phyloP scores from a whole-genome alignment of 768 basidiomycete genomes.

The Psilocybe sp. region DNA sequence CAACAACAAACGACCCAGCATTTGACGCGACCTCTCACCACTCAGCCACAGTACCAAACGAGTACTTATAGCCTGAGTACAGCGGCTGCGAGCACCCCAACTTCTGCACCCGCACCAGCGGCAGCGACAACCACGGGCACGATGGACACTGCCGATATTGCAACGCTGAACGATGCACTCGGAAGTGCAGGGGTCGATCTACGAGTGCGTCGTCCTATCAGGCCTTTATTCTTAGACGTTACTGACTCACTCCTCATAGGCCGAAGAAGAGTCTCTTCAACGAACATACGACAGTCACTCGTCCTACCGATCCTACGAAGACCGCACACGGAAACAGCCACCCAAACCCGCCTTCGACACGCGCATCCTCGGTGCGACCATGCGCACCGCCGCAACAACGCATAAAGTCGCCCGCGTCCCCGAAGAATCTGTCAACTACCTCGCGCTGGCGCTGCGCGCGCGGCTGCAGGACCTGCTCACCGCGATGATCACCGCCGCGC shows the following conservation, averaged over 20 bases:
- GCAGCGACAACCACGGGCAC: slow-evolving; percentile 22
- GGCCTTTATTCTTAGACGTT: neutral
- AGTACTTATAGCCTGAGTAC: slow-evolving; percentile 20
- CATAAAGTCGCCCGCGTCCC: slow-evolving; percentile 68
- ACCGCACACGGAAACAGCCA: slow-evolving; percentile 78
- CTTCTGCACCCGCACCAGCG: slow-evolving; percentile 15
- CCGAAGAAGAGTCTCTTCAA: slow-evolving; percentile 82
- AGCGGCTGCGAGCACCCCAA: neutral
- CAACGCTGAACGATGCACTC: slow-evolving; percentile 79
- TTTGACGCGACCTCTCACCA: slow-evolving; percentile 21
- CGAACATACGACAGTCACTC: slow-evolving; percentile 61
- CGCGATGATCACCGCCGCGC: slow-evolving; percentile 64
- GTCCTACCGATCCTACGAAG: slow-evolving; percentile 65
- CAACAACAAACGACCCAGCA: slow-evolving; percentile 16
- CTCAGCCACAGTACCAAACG: slow-evolving; percentile 17
- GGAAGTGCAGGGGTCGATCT: slow-evolving; percentile 87
- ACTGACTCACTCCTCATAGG: slow-evolving; percentile 38
- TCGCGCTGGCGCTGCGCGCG: slow-evolving; percentile 75
- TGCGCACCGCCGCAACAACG: slow-evolving; percentile 63
- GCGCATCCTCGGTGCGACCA: slow-evolving; percentile 58
- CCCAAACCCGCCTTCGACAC: slow-evolving; percentile 67
- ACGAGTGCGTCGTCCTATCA: slow-evolving; percentile 43
- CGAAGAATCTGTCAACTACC: slow-evolving; percentile 72
- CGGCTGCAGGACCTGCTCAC: slow-evolving; percentile 70
- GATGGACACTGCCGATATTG: slow-evolving; percentile 68